Evolutionary conservation across 495 filamentous ascomycete genomes (phyloP), one percentile per base, ranked within the genome.

Genomic region (Trichoderma gamsii): DNA sequence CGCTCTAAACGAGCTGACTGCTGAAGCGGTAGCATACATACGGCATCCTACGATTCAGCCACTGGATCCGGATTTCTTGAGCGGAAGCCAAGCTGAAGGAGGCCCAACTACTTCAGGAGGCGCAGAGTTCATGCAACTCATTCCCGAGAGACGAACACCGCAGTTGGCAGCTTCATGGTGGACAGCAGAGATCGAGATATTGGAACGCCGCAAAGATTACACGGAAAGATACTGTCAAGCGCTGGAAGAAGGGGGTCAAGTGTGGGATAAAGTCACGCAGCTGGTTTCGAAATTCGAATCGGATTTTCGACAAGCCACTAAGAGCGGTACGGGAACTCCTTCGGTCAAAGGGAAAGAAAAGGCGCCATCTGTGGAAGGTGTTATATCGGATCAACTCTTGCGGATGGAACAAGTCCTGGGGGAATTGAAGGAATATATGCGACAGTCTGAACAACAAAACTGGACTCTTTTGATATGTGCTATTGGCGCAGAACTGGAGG

Each of bases 391-490:
- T 16, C 83, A 89, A 56, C 74, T 87, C 27, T 75, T 77, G 44
- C 82, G 84, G 16, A 83, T 94, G 73, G 82, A 87, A 59, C 71
- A 73, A 9, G 85, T 85, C 23, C 82, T 89, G 49, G 65, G 69
- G 4, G 81, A 83, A 13, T 74, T 97, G n/a, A 86, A 89, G 66
- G 77, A 82, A 44, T 83, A 81, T 8, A 73, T 89, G n/a, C 81
- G 84, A 18, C 76, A 83, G 43, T 89, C 88, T 0, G 82, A 89
- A 66, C 81, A 84, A 4, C 84, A 84, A 67, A 84, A 87, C 8
- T 99, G 95, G 95, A 97, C 91, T 51, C 77, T 98, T 32, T 81
- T 99, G 29, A 86, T 97, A 27, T 94, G 90, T 68, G 93, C 91
- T 68, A 88, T 97, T 69, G 90, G 92, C 4, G 92, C 95, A 1